These are phyloP conservation scores for Xylaria digitata DNA, from an alignment of 2,329 filamentous ascomycete species.

Conservation along the genomic window DNA sequence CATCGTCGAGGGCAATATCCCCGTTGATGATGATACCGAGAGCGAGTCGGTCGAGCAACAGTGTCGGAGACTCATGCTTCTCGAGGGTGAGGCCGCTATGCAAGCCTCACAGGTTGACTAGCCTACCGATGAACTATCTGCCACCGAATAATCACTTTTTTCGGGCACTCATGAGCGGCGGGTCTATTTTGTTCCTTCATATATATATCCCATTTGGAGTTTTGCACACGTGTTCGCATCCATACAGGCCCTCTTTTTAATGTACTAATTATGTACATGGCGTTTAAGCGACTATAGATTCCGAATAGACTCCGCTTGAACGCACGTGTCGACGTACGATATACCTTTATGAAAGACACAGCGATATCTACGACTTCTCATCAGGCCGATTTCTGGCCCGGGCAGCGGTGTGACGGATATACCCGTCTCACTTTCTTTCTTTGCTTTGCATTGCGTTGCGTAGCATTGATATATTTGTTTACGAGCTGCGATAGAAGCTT, in stretches of 20 bases:
- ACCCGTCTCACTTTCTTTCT: conserved; percentile 1
- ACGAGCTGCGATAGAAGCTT: neutral
- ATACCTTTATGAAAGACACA: neutral
- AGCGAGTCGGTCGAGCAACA: conserved; percentile 48
- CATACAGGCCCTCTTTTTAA: neutral
- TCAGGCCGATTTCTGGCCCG: neutral
- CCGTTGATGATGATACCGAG: conserved; percentile 62
- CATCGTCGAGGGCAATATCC: conserved; percentile 66
- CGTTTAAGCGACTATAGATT: conserved; percentile 12
- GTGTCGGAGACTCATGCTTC: conserved; percentile 49
- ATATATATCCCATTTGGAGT: neutral
- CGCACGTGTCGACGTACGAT: too few species aligned
- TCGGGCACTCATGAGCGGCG: neutral
- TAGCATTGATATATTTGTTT: conserved; percentile 11
- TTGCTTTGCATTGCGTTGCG: neutral
- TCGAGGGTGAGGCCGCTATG: conserved; percentile 43
- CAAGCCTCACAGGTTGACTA: conserved; percentile 25
- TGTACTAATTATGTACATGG: conserved; percentile 2
- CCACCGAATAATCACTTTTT: neutral
- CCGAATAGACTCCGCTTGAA: conserved; percentile 4
- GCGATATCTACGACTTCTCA: conserved; percentile 11
- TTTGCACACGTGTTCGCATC: neutral
- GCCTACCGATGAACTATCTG: neutral
- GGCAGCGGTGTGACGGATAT: conserved; percentile 1
- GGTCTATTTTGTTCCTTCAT: neutral